phyloP scores from a whole-genome alignment of 192 early-diverging fungal species.

The Phycomyces blakesleeanus region DNA sequence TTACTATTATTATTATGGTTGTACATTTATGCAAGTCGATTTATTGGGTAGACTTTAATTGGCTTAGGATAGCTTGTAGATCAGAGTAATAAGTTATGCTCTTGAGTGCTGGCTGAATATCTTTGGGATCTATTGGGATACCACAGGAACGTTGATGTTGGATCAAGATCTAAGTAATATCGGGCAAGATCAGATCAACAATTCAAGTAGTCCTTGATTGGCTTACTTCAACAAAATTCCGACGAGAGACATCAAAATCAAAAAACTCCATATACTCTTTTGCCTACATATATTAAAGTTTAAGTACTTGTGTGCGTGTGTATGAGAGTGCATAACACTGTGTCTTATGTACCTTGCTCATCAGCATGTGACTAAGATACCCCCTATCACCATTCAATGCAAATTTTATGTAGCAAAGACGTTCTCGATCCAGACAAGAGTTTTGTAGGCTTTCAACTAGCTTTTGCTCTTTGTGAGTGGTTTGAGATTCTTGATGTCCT shows the following conservation, averaged over 20 bases:
- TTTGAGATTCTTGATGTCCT: not conserved
- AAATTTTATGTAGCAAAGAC: slow-evolving; percentile 6
- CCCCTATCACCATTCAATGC: slow-evolving; percentile 19
- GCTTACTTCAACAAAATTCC: slow-evolving; percentile 35
- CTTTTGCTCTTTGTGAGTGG: not conserved
- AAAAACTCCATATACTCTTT: slow-evolving; percentile 34
- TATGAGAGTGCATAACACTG: slow-evolving; percentile 14
- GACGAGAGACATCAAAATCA: slow-evolving; percentile 40
- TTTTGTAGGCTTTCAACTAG: slow-evolving; percentile 4
- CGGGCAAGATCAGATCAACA: not conserved
- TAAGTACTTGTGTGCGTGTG: too few species aligned
- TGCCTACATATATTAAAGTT: slow-evolving; percentile 23
- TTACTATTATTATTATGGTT: not conserved
- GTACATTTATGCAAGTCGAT: not conserved
- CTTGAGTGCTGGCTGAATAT: not conserved
- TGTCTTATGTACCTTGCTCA: slow-evolving; percentile 22
- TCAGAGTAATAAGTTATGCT: not conserved
- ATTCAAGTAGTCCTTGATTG: not conserved
- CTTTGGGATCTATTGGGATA: too few species aligned
- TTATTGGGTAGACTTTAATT: not conserved
- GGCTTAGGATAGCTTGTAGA: not conserved
- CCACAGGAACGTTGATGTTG: not conserved
- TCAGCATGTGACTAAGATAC: not conserved
- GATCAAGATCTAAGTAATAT: not conserved
- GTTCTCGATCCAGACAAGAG: slow-evolving; percentile 34